These are phyloP conservation scores for Pseudonitzschia pungens DNA, from an alignment of 108 stramenopile species.

Conservation along the genomic window DNA sequence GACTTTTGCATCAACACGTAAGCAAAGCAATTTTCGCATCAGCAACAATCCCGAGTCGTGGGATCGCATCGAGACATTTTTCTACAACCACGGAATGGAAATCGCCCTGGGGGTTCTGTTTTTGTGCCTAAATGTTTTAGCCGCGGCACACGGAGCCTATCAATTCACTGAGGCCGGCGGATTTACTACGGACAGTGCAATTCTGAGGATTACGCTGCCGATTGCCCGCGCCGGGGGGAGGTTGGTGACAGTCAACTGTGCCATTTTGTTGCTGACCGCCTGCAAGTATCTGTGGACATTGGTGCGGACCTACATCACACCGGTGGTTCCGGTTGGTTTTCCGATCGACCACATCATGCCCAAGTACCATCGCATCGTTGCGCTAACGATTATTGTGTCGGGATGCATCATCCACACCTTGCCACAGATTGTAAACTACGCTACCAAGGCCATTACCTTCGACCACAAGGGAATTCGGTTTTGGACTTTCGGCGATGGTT, in stretches of 20 bases:
- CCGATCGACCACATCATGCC: constrained; percentile 35
- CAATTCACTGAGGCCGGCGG: constrained; percentile 8
- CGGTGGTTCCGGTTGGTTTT: constrained; percentile 17
- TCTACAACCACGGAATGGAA: constrained; percentile 10
- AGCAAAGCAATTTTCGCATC: background rate
- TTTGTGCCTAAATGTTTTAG: background rate
- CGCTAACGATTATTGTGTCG: constrained; percentile 19
- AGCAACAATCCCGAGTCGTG: background rate
- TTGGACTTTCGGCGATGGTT: constrained; percentile 31
- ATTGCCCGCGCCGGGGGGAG: constrained; percentile 15
- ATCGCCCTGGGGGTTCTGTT: background rate
- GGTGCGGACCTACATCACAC: background rate
- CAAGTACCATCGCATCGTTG: constrained; percentile 27
- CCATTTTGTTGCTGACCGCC: constrained; percentile 4
- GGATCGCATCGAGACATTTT: background rate
- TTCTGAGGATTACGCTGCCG: constrained; percentile 2
- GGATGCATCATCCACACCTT: constrained; percentile 33
- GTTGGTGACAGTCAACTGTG: constrained; percentile 9
- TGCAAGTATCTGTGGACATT: constrained; percentile 11
- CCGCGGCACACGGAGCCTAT: background rate
- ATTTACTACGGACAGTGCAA: background rate
- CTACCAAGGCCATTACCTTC: constrained; percentile 15
- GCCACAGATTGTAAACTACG: constrained; percentile 37
- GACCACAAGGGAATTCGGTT: background rate
- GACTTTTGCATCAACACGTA: too few species aligned